Evolutionary conservation across 441 rosid genomes (phyloP).

Genomic region (Gossypium gossypioides): DNA sequence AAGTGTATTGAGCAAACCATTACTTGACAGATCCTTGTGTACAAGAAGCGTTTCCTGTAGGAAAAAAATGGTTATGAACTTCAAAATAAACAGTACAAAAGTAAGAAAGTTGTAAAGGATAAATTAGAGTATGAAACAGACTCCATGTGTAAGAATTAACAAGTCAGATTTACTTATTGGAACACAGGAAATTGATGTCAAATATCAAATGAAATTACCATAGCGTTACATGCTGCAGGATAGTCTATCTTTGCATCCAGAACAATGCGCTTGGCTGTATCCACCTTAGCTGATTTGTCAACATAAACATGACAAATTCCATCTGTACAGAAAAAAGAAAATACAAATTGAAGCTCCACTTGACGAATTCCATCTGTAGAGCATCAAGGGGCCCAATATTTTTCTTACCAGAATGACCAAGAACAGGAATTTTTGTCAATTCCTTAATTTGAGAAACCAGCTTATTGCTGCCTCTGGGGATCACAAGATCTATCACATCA

Average conservation of each 20-base stretch:
- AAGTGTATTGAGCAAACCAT: slow-evolving; percentile 19
- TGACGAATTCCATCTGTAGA: neutral
- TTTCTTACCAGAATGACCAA: slow-evolving; percentile 69
- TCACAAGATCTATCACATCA: slow-evolving; percentile 73
- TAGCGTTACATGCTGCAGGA: slow-evolving; percentile 75
- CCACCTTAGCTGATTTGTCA: slow-evolving; percentile 59
- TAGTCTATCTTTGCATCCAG: slow-evolving; percentile 69
- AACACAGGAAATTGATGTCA: slow-evolving; percentile 2
- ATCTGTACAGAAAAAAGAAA: slow-evolving; percentile 27
- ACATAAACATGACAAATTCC: slow-evolving; percentile 72
- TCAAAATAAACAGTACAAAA: neutral
- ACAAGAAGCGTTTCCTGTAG: slow-evolving; percentile 41
- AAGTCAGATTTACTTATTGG: neutral
- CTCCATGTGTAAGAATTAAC: neutral
- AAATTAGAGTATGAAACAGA: neutral
- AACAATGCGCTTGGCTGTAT: slow-evolving; percentile 49
- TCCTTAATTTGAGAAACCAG: slow-evolving; percentile 62
- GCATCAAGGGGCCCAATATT: neutral
- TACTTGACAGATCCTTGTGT: slow-evolving; percentile 29
- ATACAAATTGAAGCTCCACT: slow-evolving; percentile 7
- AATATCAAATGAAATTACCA: slow-evolving; percentile 20
- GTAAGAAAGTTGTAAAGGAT: neutral
- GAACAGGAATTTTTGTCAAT: slow-evolving; percentile 71
- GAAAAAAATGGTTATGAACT: slow-evolving; percentile 4
- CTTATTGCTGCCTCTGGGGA: slow-evolving; percentile 72